Evolutionary conservation across 331 rosid genomes (phyloP).

Genomic region (Acacia pycnantha): DNA sequence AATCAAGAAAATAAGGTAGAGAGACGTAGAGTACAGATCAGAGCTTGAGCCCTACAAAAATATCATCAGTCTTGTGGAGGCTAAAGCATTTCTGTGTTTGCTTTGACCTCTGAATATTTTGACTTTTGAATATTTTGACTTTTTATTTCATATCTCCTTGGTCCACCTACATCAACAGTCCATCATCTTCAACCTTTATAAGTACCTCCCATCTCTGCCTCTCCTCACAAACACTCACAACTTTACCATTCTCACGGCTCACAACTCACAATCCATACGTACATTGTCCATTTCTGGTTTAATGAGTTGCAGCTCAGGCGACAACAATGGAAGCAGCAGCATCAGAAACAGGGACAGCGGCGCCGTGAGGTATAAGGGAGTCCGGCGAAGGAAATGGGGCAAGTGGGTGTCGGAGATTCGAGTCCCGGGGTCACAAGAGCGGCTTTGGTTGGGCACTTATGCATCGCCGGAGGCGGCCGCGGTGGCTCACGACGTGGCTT

Average conservation of each 20-base stretch:
- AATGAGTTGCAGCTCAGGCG: not conserved
- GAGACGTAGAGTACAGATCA: not conserved
- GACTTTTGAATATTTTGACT: conserved; percentile 1
- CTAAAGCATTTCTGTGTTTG: not conserved
- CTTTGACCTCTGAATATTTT: not conserved
- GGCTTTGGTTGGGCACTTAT: conserved; percentile 85
- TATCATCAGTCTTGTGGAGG: not conserved
- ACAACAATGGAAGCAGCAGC: not conserved
- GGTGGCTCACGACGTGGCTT: conserved; percentile 79
- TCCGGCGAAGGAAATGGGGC: conserved; percentile 86
- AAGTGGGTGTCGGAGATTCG: conserved; percentile 95
- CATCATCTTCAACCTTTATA: not conserved
- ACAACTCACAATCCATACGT: not conserved
- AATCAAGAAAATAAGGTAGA: not conserved
- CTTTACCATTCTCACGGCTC: not conserved
- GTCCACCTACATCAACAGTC: not conserved
- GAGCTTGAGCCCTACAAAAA: not conserved
- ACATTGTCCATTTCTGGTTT: too few relatives aligned
- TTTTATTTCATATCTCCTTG: not conserved
- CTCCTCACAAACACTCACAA: not conserved
- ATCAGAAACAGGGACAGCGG: not conserved
- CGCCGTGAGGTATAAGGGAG: conserved; percentile 57
- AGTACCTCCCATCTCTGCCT: not conserved
- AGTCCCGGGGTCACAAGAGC: conserved; percentile 64
- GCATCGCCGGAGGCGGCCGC: conserved; percentile 75